Base-by-base conservation (phyloP, 305 asterid genomes). In the Caryopteris hybrid region DNA sequence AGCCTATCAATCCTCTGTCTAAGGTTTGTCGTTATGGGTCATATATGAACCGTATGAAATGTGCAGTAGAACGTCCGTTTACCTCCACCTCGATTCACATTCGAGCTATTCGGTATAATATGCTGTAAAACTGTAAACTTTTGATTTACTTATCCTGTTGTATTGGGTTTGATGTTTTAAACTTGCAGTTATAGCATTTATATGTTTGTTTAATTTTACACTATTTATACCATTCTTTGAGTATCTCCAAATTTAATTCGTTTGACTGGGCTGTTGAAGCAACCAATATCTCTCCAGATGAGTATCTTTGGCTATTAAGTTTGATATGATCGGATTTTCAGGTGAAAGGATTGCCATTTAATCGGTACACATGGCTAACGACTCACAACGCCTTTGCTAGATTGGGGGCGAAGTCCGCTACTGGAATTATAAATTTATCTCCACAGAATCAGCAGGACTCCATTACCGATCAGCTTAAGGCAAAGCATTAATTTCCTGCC, bases 361-460 rank as follows among this genome's bases (percentile, higher is more conserved):
- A 90, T 81, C 83, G 97, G 43, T 93, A 93, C 74, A 64, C 97
- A 6, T 93, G 99, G 97, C 76, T 93, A 66, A 93, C 95, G 3
- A 86, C 97, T 22, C 99, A 88, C 83, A 91, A 88, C 59, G 72
- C 99, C 31, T 88, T 85, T 34, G 96, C 97, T 14, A 86, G 74
- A 84, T 39, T 84, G 75, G 94, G 93, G 51, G 84, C 75, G 23
- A 85, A 43, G 61, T 90, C 97, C 17, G 79, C 88, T 23, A 88
- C 92, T 0, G 95, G 96, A 31, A 68, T 83, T 68, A 73, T 81
- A 25, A 78, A 87, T 66, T 56, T 93, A 65, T 68, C 96, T 38
- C 91, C 96, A 4, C 70, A 73, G 70, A 93, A 91, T 74, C 97
- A 91, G 78, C 97, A 93, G 80, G 99, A 93, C 82, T 78, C 95